These are phyloP conservation scores for Phytophthora chlamydospora DNA, from an alignment of 352 stramenopile species.

Conservation along the genomic window DNA sequence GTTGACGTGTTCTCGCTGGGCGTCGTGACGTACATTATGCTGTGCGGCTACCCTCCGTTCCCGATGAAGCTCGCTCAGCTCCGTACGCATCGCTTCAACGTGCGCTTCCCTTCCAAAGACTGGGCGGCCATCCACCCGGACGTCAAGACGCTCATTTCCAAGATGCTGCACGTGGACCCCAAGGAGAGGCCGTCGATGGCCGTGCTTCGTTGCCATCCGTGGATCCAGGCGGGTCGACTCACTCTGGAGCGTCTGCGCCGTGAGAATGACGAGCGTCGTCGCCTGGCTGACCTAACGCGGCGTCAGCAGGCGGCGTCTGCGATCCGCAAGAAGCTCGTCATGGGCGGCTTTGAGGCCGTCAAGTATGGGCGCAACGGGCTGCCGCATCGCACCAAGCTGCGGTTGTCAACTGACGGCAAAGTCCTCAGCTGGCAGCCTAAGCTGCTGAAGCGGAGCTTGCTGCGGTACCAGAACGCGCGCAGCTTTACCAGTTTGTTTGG, in stretches of 20 bases:
- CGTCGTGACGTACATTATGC: constrained; percentile 88
- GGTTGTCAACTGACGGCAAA: constrained; percentile 71
- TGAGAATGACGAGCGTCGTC: constrained; percentile 53
- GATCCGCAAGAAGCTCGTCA: constrained; percentile 75
- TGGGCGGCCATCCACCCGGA: constrained; percentile 64
- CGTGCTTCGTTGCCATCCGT: constrained; percentile 64
- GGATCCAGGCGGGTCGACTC: constrained; percentile 59
- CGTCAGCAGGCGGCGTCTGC: constrained; percentile 67
- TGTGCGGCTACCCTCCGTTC: constrained; percentile 89
- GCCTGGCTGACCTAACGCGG: constrained; percentile 56
- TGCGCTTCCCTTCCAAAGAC: constrained; percentile 84
- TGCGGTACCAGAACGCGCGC: constrained; percentile 77
- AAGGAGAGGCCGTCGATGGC: constrained; percentile 61
- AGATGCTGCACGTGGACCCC: constrained; percentile 82
- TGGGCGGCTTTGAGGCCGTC: constrained; percentile 72
- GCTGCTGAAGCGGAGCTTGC: constrained; percentile 68
- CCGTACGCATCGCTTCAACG: constrained; percentile 82
- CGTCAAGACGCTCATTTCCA: constrained; percentile 79
- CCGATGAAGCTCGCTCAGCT: constrained; percentile 88
- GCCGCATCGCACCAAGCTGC: constrained; percentile 77
- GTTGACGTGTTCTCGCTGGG: constrained; percentile 92
- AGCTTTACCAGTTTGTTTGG: constrained; percentile 75
- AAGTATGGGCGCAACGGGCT: constrained; percentile 85
- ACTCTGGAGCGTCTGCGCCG: constrained; percentile 51
- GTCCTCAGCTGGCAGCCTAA: constrained; percentile 81